Conservation (phyloP, 2,329 filamentous ascomycete genomes). For the Hypoxylon sp. region DNA sequence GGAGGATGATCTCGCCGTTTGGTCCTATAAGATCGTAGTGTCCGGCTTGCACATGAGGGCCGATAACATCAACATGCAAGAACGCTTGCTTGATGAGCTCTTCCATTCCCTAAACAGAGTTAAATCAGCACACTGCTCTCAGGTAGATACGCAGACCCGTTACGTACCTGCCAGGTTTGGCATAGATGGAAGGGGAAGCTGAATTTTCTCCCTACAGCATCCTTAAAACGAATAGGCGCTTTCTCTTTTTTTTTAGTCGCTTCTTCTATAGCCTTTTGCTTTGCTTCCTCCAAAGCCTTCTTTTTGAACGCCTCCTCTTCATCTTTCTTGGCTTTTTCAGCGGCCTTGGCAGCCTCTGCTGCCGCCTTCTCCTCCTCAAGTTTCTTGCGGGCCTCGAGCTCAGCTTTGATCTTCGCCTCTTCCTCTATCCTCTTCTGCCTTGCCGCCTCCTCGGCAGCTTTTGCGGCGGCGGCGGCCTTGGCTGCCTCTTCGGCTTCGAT, state of each 20-base stretch:
- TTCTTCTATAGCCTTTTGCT: slow-evolving; percentile 62
- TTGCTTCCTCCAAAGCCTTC: slow-evolving; percentile 63
- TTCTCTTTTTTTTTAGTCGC: slow-evolving; percentile 70
- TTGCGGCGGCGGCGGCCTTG: slow-evolving; percentile 48
- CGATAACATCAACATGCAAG: slow-evolving; percentile 81
- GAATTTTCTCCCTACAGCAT: slow-evolving; percentile 91
- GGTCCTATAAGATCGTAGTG: slow-evolving; percentile 87
- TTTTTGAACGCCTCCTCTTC: slow-evolving; percentile 70
- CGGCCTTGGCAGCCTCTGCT: slow-evolving; percentile 61
- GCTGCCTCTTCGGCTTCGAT: slow-evolving; percentile 54
- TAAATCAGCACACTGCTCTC: slow-evolving; percentile 14
- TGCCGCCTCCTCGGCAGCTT: slow-evolving; percentile 51
- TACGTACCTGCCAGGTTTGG: slow-evolving; percentile 83
- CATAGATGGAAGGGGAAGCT: slow-evolving; percentile 91
- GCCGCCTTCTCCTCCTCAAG: slow-evolving; percentile 59
- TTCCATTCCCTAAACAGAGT: slow-evolving; percentile 79
- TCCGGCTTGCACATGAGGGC: slow-evolving; percentile 81
- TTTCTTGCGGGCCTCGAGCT: slow-evolving; percentile 59
- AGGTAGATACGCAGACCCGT: background rate
- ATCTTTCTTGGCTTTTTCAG: slow-evolving; percentile 68
- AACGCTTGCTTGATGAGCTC: slow-evolving; percentile 89
- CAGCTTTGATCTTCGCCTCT: slow-evolving; percentile 58
- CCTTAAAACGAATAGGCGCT: slow-evolving; percentile 88
- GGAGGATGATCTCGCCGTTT: slow-evolving; percentile 85
- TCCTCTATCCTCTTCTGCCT: slow-evolving; percentile 50